Evolutionary conservation across 768 basidiomycete genomes (phyloP).

Genomic region (Tylopilus sp.): DNA sequence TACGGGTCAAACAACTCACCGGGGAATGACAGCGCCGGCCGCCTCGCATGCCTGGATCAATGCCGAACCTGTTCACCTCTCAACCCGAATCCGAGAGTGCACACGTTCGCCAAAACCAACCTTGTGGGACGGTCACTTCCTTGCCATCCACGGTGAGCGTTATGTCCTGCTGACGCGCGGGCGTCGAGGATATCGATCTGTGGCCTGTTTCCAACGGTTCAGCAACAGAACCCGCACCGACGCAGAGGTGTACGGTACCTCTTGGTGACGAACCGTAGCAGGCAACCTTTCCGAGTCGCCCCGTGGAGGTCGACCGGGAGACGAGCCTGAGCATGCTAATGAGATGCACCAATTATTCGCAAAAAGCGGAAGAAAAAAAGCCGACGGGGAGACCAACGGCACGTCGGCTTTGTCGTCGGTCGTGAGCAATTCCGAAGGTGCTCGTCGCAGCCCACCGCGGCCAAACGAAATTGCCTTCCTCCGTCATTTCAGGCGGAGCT

Average conservation of each 20-base stretch:
- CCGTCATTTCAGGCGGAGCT: constrained; percentile 22
- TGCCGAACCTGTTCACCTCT: constrained; percentile 67
- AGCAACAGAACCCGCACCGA: neutral
- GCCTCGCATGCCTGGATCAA: constrained; percentile 95
- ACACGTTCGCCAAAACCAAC: constrained; percentile 42
- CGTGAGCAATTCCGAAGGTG: constrained; percentile 25
- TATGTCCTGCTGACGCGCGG: constrained; percentile 69
- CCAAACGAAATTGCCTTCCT: constrained; percentile 19
- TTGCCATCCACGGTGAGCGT: constrained; percentile 96
- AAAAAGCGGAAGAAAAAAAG: constrained; percentile 22
- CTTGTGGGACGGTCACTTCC: constrained; percentile 95
- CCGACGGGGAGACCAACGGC: constrained; percentile 12
- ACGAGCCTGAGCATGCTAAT: constrained; percentile 65
- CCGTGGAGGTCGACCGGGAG: constrained; percentile 62
- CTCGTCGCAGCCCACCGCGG: constrained; percentile 45
- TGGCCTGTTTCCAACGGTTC: constrained; percentile 39
- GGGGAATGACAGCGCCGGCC: constrained; percentile 76
- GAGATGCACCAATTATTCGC: constrained; percentile 14
- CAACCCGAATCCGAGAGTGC: constrained; percentile 3
- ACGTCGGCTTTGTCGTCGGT: constrained; percentile 14
- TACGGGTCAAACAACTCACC: constrained; percentile 42
- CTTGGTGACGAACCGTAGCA: constrained; percentile 37
- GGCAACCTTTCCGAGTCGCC: constrained; percentile 65
- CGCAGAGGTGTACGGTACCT: constrained; percentile 22
- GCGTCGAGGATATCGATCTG: constrained; percentile 62